Percentiles rank a stretch among this genome's conserved stretches.
Evolutionary conservation across 495 filamentous ascomycete genomes (phyloP).

Genomic region (Neurospora tetrasperma): DNA sequence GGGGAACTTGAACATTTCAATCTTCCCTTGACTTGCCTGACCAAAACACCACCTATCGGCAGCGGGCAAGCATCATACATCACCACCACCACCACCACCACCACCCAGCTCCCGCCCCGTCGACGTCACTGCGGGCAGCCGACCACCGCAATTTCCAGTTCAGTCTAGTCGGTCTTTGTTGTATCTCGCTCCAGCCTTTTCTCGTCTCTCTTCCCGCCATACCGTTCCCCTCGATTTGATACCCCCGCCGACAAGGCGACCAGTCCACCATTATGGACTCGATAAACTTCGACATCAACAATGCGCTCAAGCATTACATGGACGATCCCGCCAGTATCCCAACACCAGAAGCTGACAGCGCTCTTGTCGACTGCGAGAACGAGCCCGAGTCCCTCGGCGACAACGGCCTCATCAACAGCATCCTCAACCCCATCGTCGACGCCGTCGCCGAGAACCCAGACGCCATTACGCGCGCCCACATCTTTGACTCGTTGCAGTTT

Average conservation of each 20-base stretch:
- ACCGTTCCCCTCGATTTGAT: constrained; percentile 3
- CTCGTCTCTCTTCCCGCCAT: background rate
- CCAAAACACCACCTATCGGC: background rate
- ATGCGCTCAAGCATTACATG: constrained; percentile 90
- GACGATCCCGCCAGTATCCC: constrained; percentile 75
- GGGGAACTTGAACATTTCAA: background rate
- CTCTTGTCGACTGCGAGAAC: constrained; percentile 80
- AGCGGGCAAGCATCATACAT: background rate
- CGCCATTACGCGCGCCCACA: constrained; percentile 61
- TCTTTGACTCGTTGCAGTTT: constrained; percentile 90
- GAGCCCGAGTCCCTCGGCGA: constrained; percentile 77
- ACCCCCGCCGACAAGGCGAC: constrained; percentile 14
- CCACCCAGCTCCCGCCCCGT: background rate
- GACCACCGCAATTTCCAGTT: background rate
- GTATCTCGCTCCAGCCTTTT: constrained; percentile 9
- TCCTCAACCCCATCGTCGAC: constrained; percentile 89
- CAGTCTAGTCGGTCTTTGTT: background rate
- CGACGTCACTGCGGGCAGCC: background rate
- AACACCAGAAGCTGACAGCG: constrained; percentile 78
- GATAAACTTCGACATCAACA: constrained; percentile 86
- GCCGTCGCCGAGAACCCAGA: constrained; percentile 86
- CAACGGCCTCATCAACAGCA: constrained; percentile 63
- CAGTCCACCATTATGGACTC: constrained; percentile 49
- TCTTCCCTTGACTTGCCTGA: background rate
- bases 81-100: background rate